Conservation (phyloP, 129 eudicot genomes). For the Silybum marianum region DNA sequence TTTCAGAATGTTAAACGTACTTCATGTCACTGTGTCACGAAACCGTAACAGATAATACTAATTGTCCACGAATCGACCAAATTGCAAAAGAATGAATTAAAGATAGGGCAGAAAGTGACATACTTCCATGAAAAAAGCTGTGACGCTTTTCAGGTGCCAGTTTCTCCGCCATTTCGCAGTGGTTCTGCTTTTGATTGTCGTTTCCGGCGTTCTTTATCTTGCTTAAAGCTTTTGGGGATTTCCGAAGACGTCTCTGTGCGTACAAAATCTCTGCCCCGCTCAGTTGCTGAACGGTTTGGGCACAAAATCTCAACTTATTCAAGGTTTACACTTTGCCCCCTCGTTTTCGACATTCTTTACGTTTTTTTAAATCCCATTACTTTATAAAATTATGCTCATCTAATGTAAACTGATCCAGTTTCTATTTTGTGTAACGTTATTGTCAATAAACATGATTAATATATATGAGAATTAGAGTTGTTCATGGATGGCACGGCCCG, state of each 20-base stretch:
- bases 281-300: constrained; percentile 15
- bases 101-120: constrained; percentile 4
- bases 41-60: constrained; percentile 10
- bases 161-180: constrained; percentile 79
- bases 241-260: constrained; percentile 17
- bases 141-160: constrained; percentile 88
- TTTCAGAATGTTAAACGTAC: constrained; percentile 8
- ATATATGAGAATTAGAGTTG: too few relatives aligned
- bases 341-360: not conserved
- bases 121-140: constrained; percentile 79
- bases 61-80: constrained; percentile 2
- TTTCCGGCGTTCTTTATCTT: constrained; percentile 5
- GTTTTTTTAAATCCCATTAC: not conserved
- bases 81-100: not conserved
- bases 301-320: not conserved
- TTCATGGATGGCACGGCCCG: too few relatives aligned
- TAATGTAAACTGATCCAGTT: too few relatives aligned
- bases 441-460: too few relatives aligned
- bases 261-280: not conserved
- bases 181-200: constrained; percentile 17
- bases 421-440: too few relatives aligned
- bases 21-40: not conserved
- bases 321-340: not conserved
- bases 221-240: constrained; percentile 6
- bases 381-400: not conserved